These are phyloP conservation scores for Aureobasidium leucospermi DNA, from an alignment of 2,329 filamentous ascomycete species.

Conservation along the genomic window DNA sequence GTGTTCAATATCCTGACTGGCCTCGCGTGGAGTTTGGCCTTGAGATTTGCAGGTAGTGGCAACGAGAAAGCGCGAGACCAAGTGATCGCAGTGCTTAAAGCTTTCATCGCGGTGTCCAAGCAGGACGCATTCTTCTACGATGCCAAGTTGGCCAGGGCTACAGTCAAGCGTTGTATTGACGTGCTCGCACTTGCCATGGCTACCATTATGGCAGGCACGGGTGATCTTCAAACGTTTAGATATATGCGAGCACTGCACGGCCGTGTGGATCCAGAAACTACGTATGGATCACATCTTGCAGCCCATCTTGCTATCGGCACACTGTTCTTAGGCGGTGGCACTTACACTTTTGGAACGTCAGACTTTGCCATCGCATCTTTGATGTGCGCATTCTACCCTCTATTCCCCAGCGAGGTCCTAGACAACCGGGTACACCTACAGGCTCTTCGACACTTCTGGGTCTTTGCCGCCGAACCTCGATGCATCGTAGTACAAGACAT, in stretches of 20 bases:
- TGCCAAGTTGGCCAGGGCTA: constrained; percentile 71
- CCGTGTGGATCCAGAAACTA: constrained; percentile 71
- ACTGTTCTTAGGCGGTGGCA: constrained; percentile 87
- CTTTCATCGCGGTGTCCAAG: constrained; percentile 22
- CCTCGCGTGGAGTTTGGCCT: constrained; percentile 61
- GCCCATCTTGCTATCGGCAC: constrained; percentile 86
- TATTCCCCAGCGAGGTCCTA: constrained; percentile 81
- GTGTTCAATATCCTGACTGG: constrained; percentile 90
- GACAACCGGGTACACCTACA: constrained; percentile 94
- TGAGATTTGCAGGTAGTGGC: constrained; percentile 42
- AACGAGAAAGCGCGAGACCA: constrained; percentile 68
- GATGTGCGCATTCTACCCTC: constrained; percentile 85
- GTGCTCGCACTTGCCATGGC: constrained; percentile 73
- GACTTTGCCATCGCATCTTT: constrained; percentile 80
- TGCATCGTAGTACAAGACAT: constrained; percentile 85
- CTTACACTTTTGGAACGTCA: constrained; percentile 81
- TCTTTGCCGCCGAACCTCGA: constrained; percentile 80
- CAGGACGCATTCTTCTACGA: constrained; percentile 56
- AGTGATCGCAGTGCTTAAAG: constrained; percentile 72
- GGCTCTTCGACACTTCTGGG: constrained; percentile 96
- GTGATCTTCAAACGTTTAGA: constrained; percentile 77
- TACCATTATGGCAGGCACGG: constrained; percentile 92
- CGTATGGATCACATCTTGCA: constrained; percentile 90
- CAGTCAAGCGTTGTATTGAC: constrained; percentile 86
- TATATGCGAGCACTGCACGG: constrained; percentile 83